Base-by-base conservation (phyloP, 305 asterid genomes). In the Andrographis paniculata region DNA sequence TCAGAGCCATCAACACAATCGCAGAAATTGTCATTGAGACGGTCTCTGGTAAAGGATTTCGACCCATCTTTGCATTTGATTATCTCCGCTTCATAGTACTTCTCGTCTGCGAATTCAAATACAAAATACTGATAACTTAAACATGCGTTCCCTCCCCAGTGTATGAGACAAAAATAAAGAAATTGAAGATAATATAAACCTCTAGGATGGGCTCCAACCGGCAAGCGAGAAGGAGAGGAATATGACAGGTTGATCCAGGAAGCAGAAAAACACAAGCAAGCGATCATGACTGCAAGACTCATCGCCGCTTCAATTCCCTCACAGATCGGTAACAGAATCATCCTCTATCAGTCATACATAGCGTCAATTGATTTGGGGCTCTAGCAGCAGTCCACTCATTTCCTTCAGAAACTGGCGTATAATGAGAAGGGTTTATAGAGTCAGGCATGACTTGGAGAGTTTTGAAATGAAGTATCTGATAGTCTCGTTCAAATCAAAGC, bases 1-100 rank as follows among this genome's bases (percentile, higher is more conserved):
- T 85, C 98, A 9, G 94, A 72, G 58, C 95, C 98, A 50, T 82
- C 98, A 4, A 63, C 59, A 60, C 97, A 89, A 60, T 89, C 97
- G 22, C 95, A 89, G 60, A 77, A 89, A 63, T 82, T 55, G 51
- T 89, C 97, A 48, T 89, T 89, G 44, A 82, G 74, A 13, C 86
- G 87, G 36, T 82, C 77, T 64, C 64, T 82, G 53, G 79, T 59
- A 67, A 89, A 89, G 46, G 70, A 68, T 39, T 77, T 76, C 11
- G 95, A 78, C 18, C 95, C 91, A 52, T 89, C 94, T 71, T 71
- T 89, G 72, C 97, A 89, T 42, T 62, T 71, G 57, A 85, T 82
- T 64, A 72, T 61, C 54, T 74, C 87, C 39, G 70, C 59, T 8
- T 51, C 73, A 54, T 71, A 89, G 62, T 75, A 79, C 40, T 74